These are phyloP conservation scores for Lasiosphaeris hirsuta DNA, from an alignment of 495 filamentous ascomycete species.

Conservation along the genomic window DNA sequence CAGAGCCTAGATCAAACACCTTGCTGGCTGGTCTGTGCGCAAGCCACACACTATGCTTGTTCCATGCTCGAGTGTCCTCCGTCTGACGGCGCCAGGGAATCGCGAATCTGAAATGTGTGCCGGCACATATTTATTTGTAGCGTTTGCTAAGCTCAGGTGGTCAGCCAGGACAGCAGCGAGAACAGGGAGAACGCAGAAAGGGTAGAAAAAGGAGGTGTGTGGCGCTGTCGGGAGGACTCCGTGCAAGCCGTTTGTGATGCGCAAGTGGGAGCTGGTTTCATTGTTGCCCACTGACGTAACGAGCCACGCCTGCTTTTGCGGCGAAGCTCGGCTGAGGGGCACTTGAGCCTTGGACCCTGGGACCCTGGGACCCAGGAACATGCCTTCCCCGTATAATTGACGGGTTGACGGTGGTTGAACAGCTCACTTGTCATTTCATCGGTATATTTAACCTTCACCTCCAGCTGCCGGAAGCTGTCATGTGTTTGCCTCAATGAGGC, in stretches of 20 bases:
- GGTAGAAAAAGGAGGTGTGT: neutral
- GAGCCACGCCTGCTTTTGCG: slow-evolving; percentile 25
- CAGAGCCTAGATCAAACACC: too few species aligned
- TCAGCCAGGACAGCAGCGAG: too few species aligned
- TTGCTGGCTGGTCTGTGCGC: too few species aligned
- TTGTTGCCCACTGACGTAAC: slow-evolving; percentile 23
- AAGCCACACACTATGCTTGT: too few species aligned
- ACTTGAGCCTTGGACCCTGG: neutral
- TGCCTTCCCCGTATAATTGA: neutral
- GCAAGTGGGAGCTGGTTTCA: neutral
- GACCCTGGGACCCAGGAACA: neutral
- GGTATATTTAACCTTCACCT: neutral
- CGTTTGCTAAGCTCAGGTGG: too few species aligned
- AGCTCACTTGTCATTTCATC: neutral
- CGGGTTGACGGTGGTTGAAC: neutral
- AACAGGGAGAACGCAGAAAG: too few species aligned
- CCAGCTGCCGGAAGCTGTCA: neutral
- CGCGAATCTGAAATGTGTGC: too few species aligned
- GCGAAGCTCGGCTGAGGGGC: slow-evolving; percentile 18
- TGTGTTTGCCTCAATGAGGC: neutral
- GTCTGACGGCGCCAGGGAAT: too few species aligned
- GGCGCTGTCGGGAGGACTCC: neutral
- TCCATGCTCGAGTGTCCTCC: too few species aligned
- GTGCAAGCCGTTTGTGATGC: neutral
- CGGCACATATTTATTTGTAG: too few species aligned